Conservation (phyloP, 164 flowering plant species). For the Vitis amurensis region DNA sequence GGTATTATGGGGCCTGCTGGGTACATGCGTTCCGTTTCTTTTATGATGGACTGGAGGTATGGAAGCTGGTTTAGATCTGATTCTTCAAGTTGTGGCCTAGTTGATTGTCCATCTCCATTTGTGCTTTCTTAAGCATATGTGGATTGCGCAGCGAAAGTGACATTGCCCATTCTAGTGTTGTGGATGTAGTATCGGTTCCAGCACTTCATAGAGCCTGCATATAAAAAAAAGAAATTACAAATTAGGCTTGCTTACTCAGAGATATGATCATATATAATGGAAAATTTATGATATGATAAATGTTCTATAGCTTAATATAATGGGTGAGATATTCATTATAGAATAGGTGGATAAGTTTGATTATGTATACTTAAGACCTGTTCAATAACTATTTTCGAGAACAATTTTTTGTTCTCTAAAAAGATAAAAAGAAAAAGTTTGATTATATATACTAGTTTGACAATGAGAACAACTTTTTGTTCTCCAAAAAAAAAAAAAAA, state of each 20-base stretch:
- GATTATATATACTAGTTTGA: too few relatives aligned
- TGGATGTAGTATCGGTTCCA: slow-evolving; percentile 42
- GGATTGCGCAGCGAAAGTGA: slow-evolving; percentile 39
- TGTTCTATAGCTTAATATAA: too few relatives aligned
- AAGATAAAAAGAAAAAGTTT: too few relatives aligned
- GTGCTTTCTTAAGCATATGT: slow-evolving; percentile 17
- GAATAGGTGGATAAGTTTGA: too few relatives aligned
- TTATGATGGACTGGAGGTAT: slow-evolving; percentile 27
- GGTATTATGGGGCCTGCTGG: slow-evolving; percentile 35
- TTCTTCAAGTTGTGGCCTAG: slow-evolving; percentile 29
- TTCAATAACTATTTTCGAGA: too few relatives aligned
- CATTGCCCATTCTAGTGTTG: slow-evolving; percentile 33
- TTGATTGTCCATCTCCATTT: slow-evolving; percentile 22
- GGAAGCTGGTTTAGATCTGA: slow-evolving; percentile 32
- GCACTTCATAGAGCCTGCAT: slow-evolving; percentile 33
- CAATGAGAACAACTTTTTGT: too few relatives aligned
- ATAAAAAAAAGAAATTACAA: background rate
- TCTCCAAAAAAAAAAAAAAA: too few relatives aligned
- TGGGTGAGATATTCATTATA: too few relatives aligned
- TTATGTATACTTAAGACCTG: too few relatives aligned
- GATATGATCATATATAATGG: too few relatives aligned
- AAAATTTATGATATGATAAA: too few relatives aligned
- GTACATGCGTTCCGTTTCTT: slow-evolving; percentile 31
- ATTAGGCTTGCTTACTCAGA: background rate
- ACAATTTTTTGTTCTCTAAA: too few relatives aligned